These are phyloP conservation scores for Pseudogymnoascus sp. DNA, from an alignment of 2,329 filamentous ascomycete genomes.

Conservation along the genomic window DNA sequence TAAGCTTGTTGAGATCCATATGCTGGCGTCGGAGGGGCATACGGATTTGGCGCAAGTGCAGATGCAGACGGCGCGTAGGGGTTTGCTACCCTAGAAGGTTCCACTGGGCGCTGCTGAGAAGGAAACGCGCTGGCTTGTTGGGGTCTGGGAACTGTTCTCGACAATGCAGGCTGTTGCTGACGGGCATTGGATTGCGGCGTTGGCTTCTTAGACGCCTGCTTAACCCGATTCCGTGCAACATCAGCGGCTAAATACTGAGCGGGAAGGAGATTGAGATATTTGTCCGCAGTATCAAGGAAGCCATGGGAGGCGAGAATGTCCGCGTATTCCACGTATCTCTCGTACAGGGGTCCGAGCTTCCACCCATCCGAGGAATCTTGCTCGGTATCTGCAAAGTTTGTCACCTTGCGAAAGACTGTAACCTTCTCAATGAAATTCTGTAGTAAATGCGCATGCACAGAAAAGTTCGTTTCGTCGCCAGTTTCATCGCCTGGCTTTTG, in stretches of 20 bases:
- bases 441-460: conserved; percentile 77
- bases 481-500: conserved; percentile 64
- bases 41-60: conserved; percentile 37
- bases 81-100: conserved; percentile 27
- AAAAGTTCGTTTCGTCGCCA: conserved; percentile 73
- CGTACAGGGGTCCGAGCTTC: conserved; percentile 83
- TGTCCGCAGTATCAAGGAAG: conserved; percentile 76
- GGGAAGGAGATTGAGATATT: conserved; percentile 83
- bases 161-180: conserved; percentile 27
- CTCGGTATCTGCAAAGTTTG: conserved; percentile 80
- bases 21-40: conserved; percentile 35
- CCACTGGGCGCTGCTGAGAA: conserved; percentile 34
- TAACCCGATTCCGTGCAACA: conserved; percentile 75
- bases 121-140: conserved; percentile 37
- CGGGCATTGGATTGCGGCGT: conserved; percentile 31
- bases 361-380: conserved; percentile 64
- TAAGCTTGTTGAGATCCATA: conserved; percentile 35
- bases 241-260: conserved; percentile 78
- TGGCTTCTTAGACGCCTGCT: conserved; percentile 66
- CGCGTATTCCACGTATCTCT: conserved; percentile 94
- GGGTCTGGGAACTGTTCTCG: conserved; percentile 35
- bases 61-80: conserved; percentile 29
- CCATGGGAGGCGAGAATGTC: conserved; percentile 90
- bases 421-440: conserved; percentile 98
- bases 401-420: conserved; percentile 88